Evolutionary conservation across 192 early-diverging fungal genomes (phyloP), one percentile per base, ranked within the genome.

Genomic region (Coemansia sp.): DNA sequence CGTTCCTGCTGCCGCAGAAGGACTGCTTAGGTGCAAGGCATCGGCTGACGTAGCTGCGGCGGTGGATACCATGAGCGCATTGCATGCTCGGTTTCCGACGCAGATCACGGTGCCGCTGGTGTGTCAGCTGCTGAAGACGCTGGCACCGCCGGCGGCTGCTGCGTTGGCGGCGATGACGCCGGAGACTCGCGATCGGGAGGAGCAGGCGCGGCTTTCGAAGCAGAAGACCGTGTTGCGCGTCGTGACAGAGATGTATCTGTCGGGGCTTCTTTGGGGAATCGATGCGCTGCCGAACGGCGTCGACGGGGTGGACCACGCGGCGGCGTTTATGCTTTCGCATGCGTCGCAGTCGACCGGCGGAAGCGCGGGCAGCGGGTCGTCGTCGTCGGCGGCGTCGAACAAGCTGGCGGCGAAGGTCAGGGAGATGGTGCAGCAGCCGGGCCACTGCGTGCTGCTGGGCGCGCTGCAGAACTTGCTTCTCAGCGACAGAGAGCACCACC

Each of bases 181-280:
- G 0, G 95, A 97, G 52, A 91, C 92, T 79, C 81, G 83, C 14
- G 97, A 98, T 70, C 89, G 89, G 56, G 94, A 95, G 32, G 97
- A 99, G 61, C 60, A 82, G 8, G 65, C 74, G 4, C 78, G 95
- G 28, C 68, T 95, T 22, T 32, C 74, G 2, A 80, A 84, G 45
- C 91, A 91, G 55, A 83, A 87, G 19, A 74, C 82, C 1, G 70
- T 87, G 10, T 73, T 95, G 42, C 82, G 93, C 7, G 70, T 95
- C 9, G 68, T 91, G 4, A 78, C 83, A 7, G 95, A 99, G 48
- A 84, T 98, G 39, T 93, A 91, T 81, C 68, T 94, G 16, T 85
- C 85, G 7, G 92, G 90, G 1, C 82, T 98, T 16, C 67, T 91
- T 28, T 83, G 72, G 69, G 75, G 75, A 11, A 29, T 83, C 11